phyloP scores from a whole-genome alignment of 805 yeast species.

The Suhomyces canberraensis region DNA sequence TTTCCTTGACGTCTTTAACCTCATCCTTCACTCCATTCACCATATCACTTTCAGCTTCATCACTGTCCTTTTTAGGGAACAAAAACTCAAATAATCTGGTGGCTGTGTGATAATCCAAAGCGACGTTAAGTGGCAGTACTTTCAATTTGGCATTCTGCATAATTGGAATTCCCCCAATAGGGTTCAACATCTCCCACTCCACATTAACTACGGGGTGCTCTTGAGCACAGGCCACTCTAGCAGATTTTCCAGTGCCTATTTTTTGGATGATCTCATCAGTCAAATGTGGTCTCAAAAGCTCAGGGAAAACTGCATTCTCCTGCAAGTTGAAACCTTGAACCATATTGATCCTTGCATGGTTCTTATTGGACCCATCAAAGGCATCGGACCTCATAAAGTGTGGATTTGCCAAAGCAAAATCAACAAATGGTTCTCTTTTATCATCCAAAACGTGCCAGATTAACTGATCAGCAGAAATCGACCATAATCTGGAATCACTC shows the following conservation, averaged over 20 bases:
- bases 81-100: slow-evolving; percentile 60
- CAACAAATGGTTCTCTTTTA: slow-evolving; percentile 61
- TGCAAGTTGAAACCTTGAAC: slow-evolving; percentile 70
- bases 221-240: slow-evolving; percentile 6
- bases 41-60: not conserved
- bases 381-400: slow-evolving; percentile 60
- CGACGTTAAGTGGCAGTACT: slow-evolving; percentile 65
- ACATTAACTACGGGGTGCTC: slow-evolving; percentile 25
- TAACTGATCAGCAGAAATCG: slow-evolving; percentile 56
- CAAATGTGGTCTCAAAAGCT: slow-evolving; percentile 56
- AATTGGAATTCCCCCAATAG: slow-evolving; percentile 90
- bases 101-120: slow-evolving; percentile 70
- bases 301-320: slow-evolving; percentile 59
- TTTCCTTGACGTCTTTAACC: not conserved
- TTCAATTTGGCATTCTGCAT: slow-evolving; percentile 59
- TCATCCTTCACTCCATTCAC: not conserved
- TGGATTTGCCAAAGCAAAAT: slow-evolving; percentile 61
- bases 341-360: slow-evolving; percentile 54
- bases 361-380: slow-evolving; percentile 64
- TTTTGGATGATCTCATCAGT: not conserved
- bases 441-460: slow-evolving; percentile 67
- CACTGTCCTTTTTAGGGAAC: slow-evolving; percentile 53
- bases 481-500: slow-evolving; percentile 22
- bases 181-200: slow-evolving; percentile 76
- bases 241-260: slow-evolving; percentile 13